phyloP scores from a whole-genome alignment of 257 asterid genomes.

The Gentiana straminea region DNA sequence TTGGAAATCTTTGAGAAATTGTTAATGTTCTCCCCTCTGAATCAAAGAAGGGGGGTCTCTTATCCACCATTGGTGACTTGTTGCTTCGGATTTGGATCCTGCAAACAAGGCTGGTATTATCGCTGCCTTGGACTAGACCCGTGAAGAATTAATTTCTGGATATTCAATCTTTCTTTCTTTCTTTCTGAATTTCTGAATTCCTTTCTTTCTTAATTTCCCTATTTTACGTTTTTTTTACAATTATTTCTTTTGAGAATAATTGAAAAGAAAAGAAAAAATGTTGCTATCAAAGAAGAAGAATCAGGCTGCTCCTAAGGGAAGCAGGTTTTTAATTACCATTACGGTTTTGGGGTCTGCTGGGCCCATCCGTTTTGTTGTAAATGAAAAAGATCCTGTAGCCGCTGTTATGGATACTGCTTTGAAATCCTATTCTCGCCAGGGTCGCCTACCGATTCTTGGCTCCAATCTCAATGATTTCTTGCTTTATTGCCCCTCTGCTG shows the following conservation, averaged over 20 bases:
- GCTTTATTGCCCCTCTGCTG: constrained; percentile 63
- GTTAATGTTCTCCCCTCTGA: constrained; percentile 63
- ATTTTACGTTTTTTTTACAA: not conserved
- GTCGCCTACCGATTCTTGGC: constrained; percentile 81
- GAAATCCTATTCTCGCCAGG: constrained; percentile 83
- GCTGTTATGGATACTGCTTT: constrained; percentile 66
- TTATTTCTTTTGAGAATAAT: constrained; percentile 2
- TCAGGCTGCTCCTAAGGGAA: constrained; percentile 42
- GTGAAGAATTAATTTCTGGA: constrained; percentile 11
- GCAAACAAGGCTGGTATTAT: constrained; percentile 94
- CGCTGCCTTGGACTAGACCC: constrained; percentile 95
- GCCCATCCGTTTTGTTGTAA: constrained; percentile 80
- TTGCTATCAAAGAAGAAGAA: constrained; percentile 78
- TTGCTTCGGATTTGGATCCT: constrained; percentile 58
- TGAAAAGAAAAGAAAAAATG: constrained; percentile 27
- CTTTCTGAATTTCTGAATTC: not conserved
- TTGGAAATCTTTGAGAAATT: constrained; percentile 20
- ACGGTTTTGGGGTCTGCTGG: constrained; percentile 89
- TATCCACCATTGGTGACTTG: constrained; percentile 23
- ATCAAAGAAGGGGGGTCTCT: constrained; percentile 62
- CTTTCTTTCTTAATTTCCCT: not conserved
- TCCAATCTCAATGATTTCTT: constrained; percentile 54
- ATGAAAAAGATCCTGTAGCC: constrained; percentile 63
- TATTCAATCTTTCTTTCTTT: not conserved
- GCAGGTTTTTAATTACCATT: constrained; percentile 55